A percentile compares a stretch with the other conserved stretches of the same genome.
Evolutionary conservation across 345 rosid species (phyloP).

Genomic region (Eucalyptus polybractea): DNA sequence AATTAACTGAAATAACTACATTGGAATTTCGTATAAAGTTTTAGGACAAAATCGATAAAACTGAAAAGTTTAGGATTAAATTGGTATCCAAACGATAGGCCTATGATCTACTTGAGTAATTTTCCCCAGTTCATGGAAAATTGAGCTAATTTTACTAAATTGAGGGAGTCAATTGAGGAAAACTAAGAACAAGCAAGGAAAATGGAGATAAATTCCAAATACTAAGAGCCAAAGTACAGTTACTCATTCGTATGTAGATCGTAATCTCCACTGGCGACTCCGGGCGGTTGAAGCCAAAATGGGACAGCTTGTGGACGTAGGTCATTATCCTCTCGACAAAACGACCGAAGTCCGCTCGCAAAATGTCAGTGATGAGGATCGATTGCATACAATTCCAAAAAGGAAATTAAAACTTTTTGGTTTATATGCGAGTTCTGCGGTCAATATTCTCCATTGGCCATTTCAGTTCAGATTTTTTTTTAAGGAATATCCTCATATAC

Average conservation of each 20-base stretch:
- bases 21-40: background rate
- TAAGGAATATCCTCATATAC: background rate
- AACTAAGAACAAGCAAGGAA: background rate
- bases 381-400: background rate
- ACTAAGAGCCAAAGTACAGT: background rate
- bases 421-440: background rate
- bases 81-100: background rate
- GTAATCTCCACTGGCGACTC: background rate
- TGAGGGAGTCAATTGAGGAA: background rate
- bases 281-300: background rate
- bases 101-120: background rate
- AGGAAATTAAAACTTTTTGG: background rate
- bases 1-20: background rate
- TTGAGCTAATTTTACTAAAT: background rate
- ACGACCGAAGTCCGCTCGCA: background rate
- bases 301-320: background rate
- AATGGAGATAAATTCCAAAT: background rate
- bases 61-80: background rate
- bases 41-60: too few relatives aligned
- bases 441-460: background rate
- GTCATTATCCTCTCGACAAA: background rate
- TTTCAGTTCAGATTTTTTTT: background rate
- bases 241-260: background rate
- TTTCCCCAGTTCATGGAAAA: background rate
- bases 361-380: background rate